These are phyloP conservation scores for Candida buenavistaensis DNA, from an alignment of 1,139 yeast species.

Conservation along the genomic window DNA sequence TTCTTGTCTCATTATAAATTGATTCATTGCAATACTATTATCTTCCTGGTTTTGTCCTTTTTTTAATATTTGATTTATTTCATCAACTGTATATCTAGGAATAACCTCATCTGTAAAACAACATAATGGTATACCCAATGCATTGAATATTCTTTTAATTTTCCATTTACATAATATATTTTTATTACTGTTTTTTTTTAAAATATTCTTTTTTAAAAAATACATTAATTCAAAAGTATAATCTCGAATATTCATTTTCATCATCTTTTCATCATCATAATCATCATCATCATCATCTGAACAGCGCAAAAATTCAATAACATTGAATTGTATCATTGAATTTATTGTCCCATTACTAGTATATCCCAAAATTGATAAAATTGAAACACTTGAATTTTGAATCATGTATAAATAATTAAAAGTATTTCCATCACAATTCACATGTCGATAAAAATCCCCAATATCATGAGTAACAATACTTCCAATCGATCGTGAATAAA, in stretches of 20 bases:
- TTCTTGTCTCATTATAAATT: not conserved
- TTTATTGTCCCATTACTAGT: not conserved
- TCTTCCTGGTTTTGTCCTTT: too few relatives aligned
- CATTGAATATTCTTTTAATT: not conserved
- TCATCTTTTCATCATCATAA: not conserved
- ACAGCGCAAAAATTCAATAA: not conserved
- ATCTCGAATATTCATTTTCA: conserved; percentile 1
- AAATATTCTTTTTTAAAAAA: conserved; percentile 6
- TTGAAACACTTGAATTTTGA: not conserved
- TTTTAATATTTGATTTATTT: conserved; percentile 8
- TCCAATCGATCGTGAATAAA: not conserved
- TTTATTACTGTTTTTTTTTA: not conserved
- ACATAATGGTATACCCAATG: conserved; percentile 7
- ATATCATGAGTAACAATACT: not conserved
- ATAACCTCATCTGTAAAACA: not conserved
- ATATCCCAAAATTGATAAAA: not conserved
- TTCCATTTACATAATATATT: not conserved
- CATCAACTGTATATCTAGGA: conserved; percentile 3
- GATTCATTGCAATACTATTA: too few relatives aligned
- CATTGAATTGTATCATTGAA: not conserved
- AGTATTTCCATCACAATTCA: not conserved
- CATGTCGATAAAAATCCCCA: not conserved
- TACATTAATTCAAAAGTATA: conserved; percentile 5
- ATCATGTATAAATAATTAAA: not conserved
- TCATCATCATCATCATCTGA: not conserved